Evolutionary conservation across 306 rosid species (phyloP).

Genomic region (Vigna unguiculata): DNA sequence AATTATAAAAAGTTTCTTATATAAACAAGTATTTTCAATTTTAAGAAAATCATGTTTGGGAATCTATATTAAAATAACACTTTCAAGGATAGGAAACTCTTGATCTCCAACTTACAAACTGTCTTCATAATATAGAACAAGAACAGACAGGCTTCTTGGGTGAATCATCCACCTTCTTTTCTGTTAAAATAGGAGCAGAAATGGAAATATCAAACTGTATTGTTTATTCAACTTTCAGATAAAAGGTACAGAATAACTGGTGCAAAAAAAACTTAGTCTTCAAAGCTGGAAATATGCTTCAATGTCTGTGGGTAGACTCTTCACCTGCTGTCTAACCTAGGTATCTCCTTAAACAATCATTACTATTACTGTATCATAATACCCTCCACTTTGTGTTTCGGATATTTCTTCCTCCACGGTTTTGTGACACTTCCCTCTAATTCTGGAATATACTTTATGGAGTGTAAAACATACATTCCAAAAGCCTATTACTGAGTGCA

Average conservation of each 20-base stretch:
- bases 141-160: slow-evolving; percentile 86
- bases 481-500: no score
- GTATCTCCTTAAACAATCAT: not conserved
- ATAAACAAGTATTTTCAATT: no score
- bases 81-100: no score
- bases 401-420: no score
- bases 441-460: no score
- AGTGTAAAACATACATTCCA: no score
- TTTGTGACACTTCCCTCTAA: no score
- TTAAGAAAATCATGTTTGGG: no score
- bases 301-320: no score
- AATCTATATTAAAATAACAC: no score
- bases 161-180: slow-evolving; percentile 84
- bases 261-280: not conserved
- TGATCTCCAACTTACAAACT: slow-evolving; percentile 27
- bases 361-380: not conserved
- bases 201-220: slow-evolving; percentile 38
- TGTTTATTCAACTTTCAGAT: slow-evolving; percentile 36
- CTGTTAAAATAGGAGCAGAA: slow-evolving; percentile 56
- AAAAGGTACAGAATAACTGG: not conserved
- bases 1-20: no score
- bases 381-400: not conserved
- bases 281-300: not conserved
- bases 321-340: no score
- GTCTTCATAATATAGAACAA: slow-evolving; percentile 85